Evolutionary conservation across 148 eudicot genomes (phyloP), one percentile per base, ranked within the genome.

Genomic region (Rhododendron molle): DNA sequence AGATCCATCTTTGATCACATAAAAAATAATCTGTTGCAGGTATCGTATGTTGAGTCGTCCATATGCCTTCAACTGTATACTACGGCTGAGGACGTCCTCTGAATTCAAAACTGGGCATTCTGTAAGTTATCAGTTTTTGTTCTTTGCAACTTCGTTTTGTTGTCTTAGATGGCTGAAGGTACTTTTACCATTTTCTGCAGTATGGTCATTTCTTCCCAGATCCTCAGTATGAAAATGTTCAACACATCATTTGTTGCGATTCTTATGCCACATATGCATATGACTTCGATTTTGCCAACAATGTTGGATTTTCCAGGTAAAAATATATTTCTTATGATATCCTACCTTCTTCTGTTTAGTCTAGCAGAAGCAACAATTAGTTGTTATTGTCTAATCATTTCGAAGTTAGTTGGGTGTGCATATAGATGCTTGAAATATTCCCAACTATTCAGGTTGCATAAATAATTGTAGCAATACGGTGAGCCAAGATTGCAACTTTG

Each of bases 201-300:
- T 96, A 92, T 92, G 99, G 99, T 79, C 99, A 96, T 90, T 96
- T 94, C 88, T 96, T 95, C 91, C 98, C 99, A 46, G 98, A 96
- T 90, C 99, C 98, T 52, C 97, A 95, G 90, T 96, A 94, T 89
- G 98, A 96, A 87, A 94, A 96, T 89, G 98, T 96, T 81, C 99
- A 96, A 89, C 98, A 96, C 90, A 92, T 96, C 67, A 94, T 94
- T 58, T 96, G 99, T 71, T 96, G 99, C 54, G 99, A 96, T 89
- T 94, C 99, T 78, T 90, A 91, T 89, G 98, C 95, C 34, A 96
- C 98, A 82, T 96, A 96, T 89, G 97, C 97, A 50, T 96, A 96
- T 86, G 99, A 96, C 88, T 96, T 96, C 40, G 99, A 96, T 86
- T 95, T 96, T 92, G 90, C 89, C 81, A 92, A 92, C 87, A 86